A percentile compares a stretch with the other conserved stretches of the same genome.
These are phyloP conservation scores for Mrakia hoshinonis DNA, from an alignment of 768 basidiomycete species.

Conservation along the genomic window DNA sequence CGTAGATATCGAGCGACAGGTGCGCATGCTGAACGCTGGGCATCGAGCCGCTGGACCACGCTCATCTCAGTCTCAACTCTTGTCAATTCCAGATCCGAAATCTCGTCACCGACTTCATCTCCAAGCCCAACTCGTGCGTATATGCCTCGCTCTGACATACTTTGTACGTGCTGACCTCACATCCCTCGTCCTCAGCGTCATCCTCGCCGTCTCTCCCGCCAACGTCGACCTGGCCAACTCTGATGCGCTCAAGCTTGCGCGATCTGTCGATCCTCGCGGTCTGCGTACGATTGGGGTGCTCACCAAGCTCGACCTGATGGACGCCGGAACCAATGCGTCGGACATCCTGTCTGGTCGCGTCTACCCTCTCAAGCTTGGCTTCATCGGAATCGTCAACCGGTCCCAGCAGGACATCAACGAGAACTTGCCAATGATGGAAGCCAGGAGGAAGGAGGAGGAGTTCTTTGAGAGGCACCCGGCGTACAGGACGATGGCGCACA, in stretches of 20 bases:
- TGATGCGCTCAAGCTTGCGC: slow-evolving; percentile 91
- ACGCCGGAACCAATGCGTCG: slow-evolving; percentile 93
- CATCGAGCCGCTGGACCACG: background rate
- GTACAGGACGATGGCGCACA: slow-evolving; percentile 90
- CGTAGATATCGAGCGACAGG: slow-evolving; percentile 21
- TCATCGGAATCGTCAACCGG: slow-evolving; percentile 95
- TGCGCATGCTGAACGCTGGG: background rate
- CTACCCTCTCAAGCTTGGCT: slow-evolving; percentile 95
- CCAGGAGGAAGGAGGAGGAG: slow-evolving; percentile 72
- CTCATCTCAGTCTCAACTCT: background rate
- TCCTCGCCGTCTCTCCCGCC: slow-evolving; percentile 91
- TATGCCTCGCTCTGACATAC: background rate
- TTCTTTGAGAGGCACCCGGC: slow-evolving; percentile 85
- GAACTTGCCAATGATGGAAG: slow-evolving; percentile 75
- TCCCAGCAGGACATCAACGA: slow-evolving; percentile 94
- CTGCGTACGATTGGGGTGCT: slow-evolving; percentile 92
- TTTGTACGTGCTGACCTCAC: background rate
- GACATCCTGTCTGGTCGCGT: slow-evolving; percentile 94
- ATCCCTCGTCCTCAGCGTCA: slow-evolving; percentile 53
- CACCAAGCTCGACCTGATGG: slow-evolving; percentile 98
- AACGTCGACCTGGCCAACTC: slow-evolving; percentile 99
- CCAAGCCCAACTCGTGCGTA: slow-evolving; percentile 84
- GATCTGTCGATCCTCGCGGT: slow-evolving; percentile 89
- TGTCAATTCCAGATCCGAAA: slow-evolving; percentile 60
- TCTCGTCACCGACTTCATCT: slow-evolving; percentile 90